Evolutionary conservation across 1,284 basidiomycete genomes (phyloP), one percentile per base, ranked within the genome.

Genomic region (Hypsizygus ulmarius): DNA sequence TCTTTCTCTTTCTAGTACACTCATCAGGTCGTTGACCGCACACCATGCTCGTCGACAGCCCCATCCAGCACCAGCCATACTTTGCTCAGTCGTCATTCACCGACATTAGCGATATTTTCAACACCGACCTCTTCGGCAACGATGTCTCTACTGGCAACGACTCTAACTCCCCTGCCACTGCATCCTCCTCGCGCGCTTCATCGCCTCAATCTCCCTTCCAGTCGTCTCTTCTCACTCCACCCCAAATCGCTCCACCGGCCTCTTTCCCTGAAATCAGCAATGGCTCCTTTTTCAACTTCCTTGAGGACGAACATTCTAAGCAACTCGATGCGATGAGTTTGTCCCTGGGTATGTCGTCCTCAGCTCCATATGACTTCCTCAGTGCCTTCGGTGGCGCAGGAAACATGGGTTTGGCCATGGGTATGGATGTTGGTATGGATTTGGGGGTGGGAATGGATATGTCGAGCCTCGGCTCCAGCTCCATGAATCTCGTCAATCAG

Each of bases 51-150:
- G 61, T 64, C 54, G 63, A 68, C 59, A 60, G 55, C 28, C 52
- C 50, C 25, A 34, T 55, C 43, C 53, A 53, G n/a, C 53, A 57
- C 18, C 39, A 47, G n/a, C 49, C 52, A 19, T 58, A 48, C 36
- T 56, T 43, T 58, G 54, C 51, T 35, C 41, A 46, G 11, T 45
- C 51, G 11, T 54, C 50, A 18, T 45, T 56, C 53, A 52, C 56
- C 30, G 69, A 72, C 52, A 59, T 69, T 50, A 63, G 54, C 52
- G 70, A 74, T 50, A 64, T 72, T 43, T 66, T 75, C 54, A 66
- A 75, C 58, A 61, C 69, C 1, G 73, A 75, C 45, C 66, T 71
- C 53, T 72, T 72, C 45, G 45, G 45, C 2, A 44, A 52, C 33
- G 51, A 55, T 18, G 29, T 49, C 27, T 18, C 43, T 53, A 39